Percentiles rank a stretch among this genome's conserved stretches.
phyloP scores from a whole-genome alignment of 2,329 filamentous ascomycete genomes.

The Grosmannia serpens region DNA sequence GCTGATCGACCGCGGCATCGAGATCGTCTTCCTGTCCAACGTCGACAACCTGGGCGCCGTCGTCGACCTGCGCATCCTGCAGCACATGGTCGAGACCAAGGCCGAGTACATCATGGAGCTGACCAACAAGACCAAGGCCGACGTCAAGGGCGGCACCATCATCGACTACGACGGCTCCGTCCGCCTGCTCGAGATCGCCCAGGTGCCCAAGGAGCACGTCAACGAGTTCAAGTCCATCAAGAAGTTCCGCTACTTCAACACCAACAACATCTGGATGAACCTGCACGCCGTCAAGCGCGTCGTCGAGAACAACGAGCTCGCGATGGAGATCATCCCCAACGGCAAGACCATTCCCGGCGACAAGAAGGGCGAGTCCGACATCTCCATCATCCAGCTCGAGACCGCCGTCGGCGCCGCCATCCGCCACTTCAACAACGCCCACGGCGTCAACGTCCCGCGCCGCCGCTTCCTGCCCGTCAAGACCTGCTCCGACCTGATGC shows the following conservation, averaged over 20 bases:
- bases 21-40: slow-evolving; percentile 98
- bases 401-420: slow-evolving; percentile 97
- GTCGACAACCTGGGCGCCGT: slow-evolving; percentile 97
- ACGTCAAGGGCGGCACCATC: slow-evolving; percentile 99
- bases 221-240: slow-evolving; percentile 99
- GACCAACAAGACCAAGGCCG: slow-evolving; percentile 99
- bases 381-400: slow-evolving; percentile 96
- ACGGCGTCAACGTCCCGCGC: slow-evolving; percentile 97
- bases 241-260: slow-evolving; percentile 99
- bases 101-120: slow-evolving; percentile 99
- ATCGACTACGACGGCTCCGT: slow-evolving; percentile 98
- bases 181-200: slow-evolving; percentile 93
- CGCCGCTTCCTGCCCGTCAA: slow-evolving; percentile 98
- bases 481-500: slow-evolving; percentile 98
- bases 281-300: slow-evolving; percentile 95
- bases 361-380: slow-evolving; percentile 98
- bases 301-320: slow-evolving; percentile 94
- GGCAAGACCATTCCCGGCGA: slow-evolving; percentile 96
- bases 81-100: slow-evolving; percentile 98
- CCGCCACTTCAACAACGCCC: slow-evolving; percentile 95
- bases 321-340: slow-evolving; percentile 99
- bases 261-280: slow-evolving; percentile 99
- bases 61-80: slow-evolving; percentile 92
- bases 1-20: slow-evolving; percentile 87
- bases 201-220: slow-evolving; percentile 98